These are phyloP conservation scores for Pleurotus tuoliensis DNA, from an alignment of 768 basidiomycete species.

Conservation along the genomic window DNA sequence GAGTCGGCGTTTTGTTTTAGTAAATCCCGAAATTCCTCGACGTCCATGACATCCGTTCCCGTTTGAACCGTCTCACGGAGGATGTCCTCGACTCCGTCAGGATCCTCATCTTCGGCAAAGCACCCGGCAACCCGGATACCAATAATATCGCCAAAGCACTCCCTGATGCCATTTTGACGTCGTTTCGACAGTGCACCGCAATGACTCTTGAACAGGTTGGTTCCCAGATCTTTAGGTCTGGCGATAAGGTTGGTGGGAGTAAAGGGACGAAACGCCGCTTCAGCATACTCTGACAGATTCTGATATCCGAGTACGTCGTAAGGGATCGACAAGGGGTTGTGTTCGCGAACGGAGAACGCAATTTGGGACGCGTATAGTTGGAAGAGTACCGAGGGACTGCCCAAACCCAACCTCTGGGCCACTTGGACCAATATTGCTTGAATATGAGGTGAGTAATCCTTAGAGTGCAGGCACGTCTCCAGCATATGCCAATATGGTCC, in stretches of 20 bases:
- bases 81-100: slow-evolving; percentile 27
- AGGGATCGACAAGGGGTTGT: slow-evolving; percentile 54
- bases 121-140: slow-evolving; percentile 54
- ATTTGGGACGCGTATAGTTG: slow-evolving; percentile 76
- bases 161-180: slow-evolving; percentile 44
- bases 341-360: slow-evolving; percentile 58
- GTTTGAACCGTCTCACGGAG: slow-evolving; percentile 29
- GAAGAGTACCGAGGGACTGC: slow-evolving; percentile 60
- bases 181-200: slow-evolving; percentile 57
- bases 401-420: slow-evolving; percentile 64
- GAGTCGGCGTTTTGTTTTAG: slow-evolving; percentile 47
- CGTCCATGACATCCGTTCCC: slow-evolving; percentile 23
- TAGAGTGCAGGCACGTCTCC: slow-evolving; percentile 52
- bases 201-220: slow-evolving; percentile 50
- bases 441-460: slow-evolving; percentile 35
- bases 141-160: slow-evolving; percentile 69
- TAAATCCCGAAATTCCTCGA: slow-evolving; percentile 21
- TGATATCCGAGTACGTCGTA: slow-evolving; percentile 73
- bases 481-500: slow-evolving; percentile 88
- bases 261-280: slow-evolving; percentile 61
- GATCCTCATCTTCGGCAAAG: slow-evolving; percentile 28
- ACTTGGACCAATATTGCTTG: slow-evolving; percentile 57
- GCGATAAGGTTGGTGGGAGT: slow-evolving; percentile 62
- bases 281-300: slow-evolving; percentile 62
- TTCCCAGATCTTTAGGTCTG: slow-evolving; percentile 30